Evolutionary conservation across 176 grass and related monocot species (phyloP), one percentile per base, ranked within the genome.

Genomic region (Oryza coarctata): DNA sequence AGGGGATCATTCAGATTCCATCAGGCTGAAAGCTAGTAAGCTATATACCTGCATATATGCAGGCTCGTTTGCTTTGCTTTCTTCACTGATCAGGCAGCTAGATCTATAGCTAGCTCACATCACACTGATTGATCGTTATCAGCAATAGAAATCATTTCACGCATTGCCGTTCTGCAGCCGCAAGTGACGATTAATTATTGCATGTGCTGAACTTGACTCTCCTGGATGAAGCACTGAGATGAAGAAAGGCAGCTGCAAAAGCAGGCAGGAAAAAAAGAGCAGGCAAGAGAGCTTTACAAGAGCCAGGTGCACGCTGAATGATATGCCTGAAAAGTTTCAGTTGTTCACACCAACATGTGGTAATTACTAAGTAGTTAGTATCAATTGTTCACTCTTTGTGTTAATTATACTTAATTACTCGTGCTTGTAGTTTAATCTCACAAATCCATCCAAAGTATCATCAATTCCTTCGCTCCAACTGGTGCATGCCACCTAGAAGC

Each of bases 281-380:
- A 65, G 58, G 55, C 26, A 26, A 31, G 55, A 60, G 45, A 65
- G 68, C 73, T 83, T 90, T 82, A 39, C 68, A 30, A 18, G 22
- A 60, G 68, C 74, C 78, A 30, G 62, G 45, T 64, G 88, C 88
- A 90, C 88, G 83, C 88, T 90, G 74, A 78, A 90, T 90, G 88
- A 90, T 86, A 86, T 49, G 67, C n/a, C 74, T 30, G 32, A 25
- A 82, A 89, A 79, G 88, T 23, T 72, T 31, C 44, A 68, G 66
- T 38, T 32, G 49, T 62, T 44, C 74, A 77, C 64, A 69, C 17
- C 62, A 58, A n/a, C 68, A 70, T 40, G 52, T 23, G 49, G 45
- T 49, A 18, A 18, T 58, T 55, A 22, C 18, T 22, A 57, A 5
- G 18, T 29, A 11, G 17, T 55, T 22, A 55, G 49, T 55, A 22